Evolutionary conservation across 164 flowering plant species (phyloP).

Genomic region (Chimonanthus praecox): DNA sequence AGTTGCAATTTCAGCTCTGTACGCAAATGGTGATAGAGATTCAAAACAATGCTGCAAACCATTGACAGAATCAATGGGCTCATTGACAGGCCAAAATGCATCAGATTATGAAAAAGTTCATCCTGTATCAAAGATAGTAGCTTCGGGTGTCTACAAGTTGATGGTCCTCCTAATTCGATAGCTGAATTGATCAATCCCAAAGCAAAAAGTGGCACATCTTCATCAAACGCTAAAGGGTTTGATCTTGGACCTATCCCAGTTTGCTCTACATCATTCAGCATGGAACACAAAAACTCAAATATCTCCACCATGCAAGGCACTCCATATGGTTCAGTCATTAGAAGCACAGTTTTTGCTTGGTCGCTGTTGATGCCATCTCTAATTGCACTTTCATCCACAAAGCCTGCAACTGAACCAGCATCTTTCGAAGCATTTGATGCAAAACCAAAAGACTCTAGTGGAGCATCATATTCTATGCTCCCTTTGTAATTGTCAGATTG

Average conservation of each 20-base stretch:
- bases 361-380: slow-evolving; percentile 16
- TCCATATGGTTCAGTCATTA: slow-evolving; percentile 32
- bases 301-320: slow-evolving; percentile 44
- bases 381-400: slow-evolving; percentile 18
- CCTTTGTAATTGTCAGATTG: slow-evolving; percentile 20
- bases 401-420: slow-evolving; percentile 7
- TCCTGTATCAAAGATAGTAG: slow-evolving; percentile 31
- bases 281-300: slow-evolving; percentile 34
- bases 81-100: slow-evolving; percentile 41
- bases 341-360: slow-evolving; percentile 15
- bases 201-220: slow-evolving; percentile 40
- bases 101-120: slow-evolving; percentile 32
- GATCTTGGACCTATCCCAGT: slow-evolving; percentile 26
- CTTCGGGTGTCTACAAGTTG: slow-evolving; percentile 26
- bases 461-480: slow-evolving; percentile 15
- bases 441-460: slow-evolving; percentile 13
- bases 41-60: slow-evolving; percentile 37
- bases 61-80: slow-evolving; percentile 35
- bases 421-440: slow-evolving; percentile 12
- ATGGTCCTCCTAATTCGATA: slow-evolving; percentile 34
- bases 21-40: slow-evolving; percentile 33
- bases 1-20: slow-evolving; percentile 33
- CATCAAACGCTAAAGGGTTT: slow-evolving; percentile 32
- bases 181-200: slow-evolving; percentile 39
- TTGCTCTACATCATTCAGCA: slow-evolving; percentile 29